These are phyloP conservation scores for Aspergillus melleus DNA, from an alignment of 2,329 filamentous ascomycete species.

Conservation along the genomic window DNA sequence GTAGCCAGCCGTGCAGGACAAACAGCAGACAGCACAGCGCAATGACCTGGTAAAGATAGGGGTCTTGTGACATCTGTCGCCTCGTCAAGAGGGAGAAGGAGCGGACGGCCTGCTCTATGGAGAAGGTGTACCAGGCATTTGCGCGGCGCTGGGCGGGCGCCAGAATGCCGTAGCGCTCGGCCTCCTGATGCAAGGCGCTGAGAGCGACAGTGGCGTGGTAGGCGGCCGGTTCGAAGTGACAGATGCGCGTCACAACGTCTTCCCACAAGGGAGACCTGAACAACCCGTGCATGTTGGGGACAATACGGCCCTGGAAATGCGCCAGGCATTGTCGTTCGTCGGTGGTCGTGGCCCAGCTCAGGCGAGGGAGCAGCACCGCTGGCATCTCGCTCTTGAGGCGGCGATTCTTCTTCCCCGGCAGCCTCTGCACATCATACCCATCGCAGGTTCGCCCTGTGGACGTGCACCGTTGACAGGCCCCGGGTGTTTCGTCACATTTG, in stretches of 20 bases:
- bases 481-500: slow-evolving; percentile 12
- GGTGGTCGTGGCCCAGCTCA: background rate
- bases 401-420: background rate
- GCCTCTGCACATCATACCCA: background rate
- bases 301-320: slow-evolving; percentile 4
- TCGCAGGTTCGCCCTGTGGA: slow-evolving; percentile 5
- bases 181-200: slow-evolving; percentile 8
- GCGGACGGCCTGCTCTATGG: slow-evolving; percentile 2
- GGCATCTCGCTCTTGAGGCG: background rate
- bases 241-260: slow-evolving; percentile 1
- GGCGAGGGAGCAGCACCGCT: background rate
- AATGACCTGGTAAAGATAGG: slow-evolving; percentile 1
- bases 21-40: slow-evolving; percentile 13
- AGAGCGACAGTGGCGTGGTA: slow-evolving; percentile 8
- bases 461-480: slow-evolving; percentile 3
- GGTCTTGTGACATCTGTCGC: slow-evolving; percentile 5
- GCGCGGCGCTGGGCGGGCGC: background rate
- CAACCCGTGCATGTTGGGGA: background rate
- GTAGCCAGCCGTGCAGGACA: slow-evolving; percentile 3
- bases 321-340: slow-evolving; percentile 4
- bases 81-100: background rate
- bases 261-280: slow-evolving; percentile 10
- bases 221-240: slow-evolving; percentile 5
- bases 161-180: slow-evolving; percentile 1
- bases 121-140: background rate